Conservation (phyloP, 1,284 basidiomycete species). For the Cyathus olla region DNA sequence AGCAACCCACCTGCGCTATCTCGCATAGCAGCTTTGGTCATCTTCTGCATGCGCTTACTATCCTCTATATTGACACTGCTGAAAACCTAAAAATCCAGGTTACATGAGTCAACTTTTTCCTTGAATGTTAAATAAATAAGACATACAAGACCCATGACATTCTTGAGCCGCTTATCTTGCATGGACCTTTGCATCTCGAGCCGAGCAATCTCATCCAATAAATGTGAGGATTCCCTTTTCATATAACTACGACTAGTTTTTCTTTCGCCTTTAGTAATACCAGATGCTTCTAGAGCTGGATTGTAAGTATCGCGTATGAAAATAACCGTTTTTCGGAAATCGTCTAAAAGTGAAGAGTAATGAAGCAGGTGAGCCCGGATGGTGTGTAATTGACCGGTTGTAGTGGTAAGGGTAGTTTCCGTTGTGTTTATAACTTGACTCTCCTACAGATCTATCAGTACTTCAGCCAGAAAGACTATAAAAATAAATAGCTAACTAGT, state of each 20-base stretch:
- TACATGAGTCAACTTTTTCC: neutral
- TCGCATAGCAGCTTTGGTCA: conserved; percentile 51
- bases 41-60: conserved; percentile 48
- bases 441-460: conserved; percentile 33
- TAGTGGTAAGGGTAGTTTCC: conserved; percentile 28
- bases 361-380: conserved; percentile 53
- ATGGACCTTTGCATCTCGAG: conserved; percentile 54
- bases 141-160: conserved; percentile 63
- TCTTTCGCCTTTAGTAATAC: neutral
- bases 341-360: conserved; percentile 50
- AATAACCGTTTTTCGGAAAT: conserved; percentile 48
- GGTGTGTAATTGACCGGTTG: conserved; percentile 48
- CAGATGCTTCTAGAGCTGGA: conserved; percentile 45
- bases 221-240: conserved; percentile 51
- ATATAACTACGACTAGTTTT: conserved; percentile 18
- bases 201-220: conserved; percentile 57
- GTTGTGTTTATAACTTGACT: conserved; percentile 43
- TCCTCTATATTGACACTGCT: conserved; percentile 56
- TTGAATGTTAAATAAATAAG: neutral
- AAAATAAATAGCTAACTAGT: conserved; percentile 38
- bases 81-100: conserved; percentile 45
- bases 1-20: conserved; percentile 45
- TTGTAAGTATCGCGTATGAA: conserved; percentile 52
- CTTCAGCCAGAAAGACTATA: neutral
- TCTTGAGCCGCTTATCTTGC: conserved; percentile 58